Evolutionary conservation across 208 protist genomes (phyloP).

Genomic region (Leishmania braziliensis): DNA sequence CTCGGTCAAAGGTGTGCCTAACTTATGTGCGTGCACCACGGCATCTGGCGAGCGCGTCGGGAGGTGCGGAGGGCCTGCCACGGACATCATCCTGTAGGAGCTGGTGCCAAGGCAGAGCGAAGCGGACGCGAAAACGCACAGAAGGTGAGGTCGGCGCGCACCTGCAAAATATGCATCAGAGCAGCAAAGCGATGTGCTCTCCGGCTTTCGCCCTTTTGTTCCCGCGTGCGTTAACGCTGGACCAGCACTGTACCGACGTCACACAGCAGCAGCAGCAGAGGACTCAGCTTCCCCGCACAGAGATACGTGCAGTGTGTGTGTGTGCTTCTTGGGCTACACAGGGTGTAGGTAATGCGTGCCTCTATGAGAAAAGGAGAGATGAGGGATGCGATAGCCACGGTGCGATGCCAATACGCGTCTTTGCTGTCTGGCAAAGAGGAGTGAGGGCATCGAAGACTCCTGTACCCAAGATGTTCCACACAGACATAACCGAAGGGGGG

Average conservation of each 20-base stretch:
- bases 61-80: neutral
- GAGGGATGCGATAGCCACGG: neutral
- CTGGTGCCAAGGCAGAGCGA: neutral
- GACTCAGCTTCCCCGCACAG: neutral
- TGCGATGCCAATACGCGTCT: neutral
- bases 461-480: neutral
- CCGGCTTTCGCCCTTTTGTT: neutral
- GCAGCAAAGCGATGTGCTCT: neutral
- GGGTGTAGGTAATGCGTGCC: neutral
- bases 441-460: neutral
- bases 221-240: neutral
- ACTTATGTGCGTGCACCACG: neutral
- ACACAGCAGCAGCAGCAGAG: neutral
- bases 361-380: neutral
- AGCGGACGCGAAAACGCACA: neutral
- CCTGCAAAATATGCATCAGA: neutral
- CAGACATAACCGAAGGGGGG: neutral
- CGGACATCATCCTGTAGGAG: neutral
- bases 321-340: neutral
- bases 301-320: neutral
- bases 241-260: neutral
- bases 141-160: neutral
- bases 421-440: neutral
- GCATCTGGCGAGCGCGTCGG: neutral
- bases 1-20: neutral